A percentile compares a stretch with the other conserved stretches of the same genome.
Evolutionary conservation across 2,329 filamentous ascomycete species (phyloP).

Genomic region (Pyrenochaeta sp.): DNA sequence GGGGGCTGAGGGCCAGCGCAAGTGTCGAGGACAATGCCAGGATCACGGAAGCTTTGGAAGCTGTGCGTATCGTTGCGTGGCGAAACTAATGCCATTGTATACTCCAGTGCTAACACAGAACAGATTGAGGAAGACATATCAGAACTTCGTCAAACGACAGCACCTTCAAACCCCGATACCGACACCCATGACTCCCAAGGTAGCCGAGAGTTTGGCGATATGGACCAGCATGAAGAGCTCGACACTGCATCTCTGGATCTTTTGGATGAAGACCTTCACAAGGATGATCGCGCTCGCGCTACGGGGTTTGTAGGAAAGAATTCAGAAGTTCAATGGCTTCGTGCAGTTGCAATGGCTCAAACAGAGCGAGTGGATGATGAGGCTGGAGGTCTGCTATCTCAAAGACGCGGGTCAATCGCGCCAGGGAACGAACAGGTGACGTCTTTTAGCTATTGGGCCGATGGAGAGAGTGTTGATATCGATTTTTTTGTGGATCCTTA

Average conservation of each 20-base stretch:
- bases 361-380: conserved; percentile 25
- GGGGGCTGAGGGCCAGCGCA: conserved; percentile 20
- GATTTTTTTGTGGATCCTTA: conserved; percentile 40
- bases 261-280: conserved; percentile 39
- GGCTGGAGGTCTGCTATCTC: not conserved
- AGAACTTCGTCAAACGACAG: conserved; percentile 22
- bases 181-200: conserved; percentile 26
- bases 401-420: conserved; percentile 14
- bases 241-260: conserved; percentile 31
- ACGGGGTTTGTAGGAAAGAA: conserved; percentile 46
- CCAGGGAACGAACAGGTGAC: conserved; percentile 39
- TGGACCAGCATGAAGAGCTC: conserved; percentile 19
- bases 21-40: conserved; percentile 29
- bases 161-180: conserved; percentile 24
- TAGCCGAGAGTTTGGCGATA: conserved; percentile 9
- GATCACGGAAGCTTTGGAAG: conserved; percentile 35
- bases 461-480: conserved; percentile 34
- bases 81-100: not conserved
- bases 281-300: conserved; percentile 32
- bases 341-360: conserved; percentile 31
- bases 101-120: conserved; percentile 10
- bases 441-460: conserved; percentile 44
- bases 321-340: conserved; percentile 46
- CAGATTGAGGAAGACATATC: conserved; percentile 41
- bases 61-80: conserved; percentile 13